Base-by-base conservation (phyloP, 306 rosid genomes). In the Fragaria nilgerrensis region DNA sequence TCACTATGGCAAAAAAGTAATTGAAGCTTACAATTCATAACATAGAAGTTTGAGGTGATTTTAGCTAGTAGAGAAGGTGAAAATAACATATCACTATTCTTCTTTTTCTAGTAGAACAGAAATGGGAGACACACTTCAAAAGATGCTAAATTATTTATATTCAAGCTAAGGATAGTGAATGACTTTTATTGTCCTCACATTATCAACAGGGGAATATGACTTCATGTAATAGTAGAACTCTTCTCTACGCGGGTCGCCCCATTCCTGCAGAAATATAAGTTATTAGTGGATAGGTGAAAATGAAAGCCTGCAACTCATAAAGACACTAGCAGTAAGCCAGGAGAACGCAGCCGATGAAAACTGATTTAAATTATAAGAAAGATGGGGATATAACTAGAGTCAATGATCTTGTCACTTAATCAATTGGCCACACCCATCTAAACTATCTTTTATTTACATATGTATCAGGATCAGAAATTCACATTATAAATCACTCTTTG, bases 231-330 rank as follows among this genome's bases (percentile, higher is more conserved):
- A 85, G 90, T 94, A 94, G 83, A 90, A 92, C 55, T 94, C 96
- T 82, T 94, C 93, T 88, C 88, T 88, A 80, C 95, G 86, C 19
- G 97, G 98, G 74, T 94, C 98, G 73, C 98, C 98, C 98, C 98
- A 94, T 83, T 94, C 97, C 98, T 94, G 91, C 86, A 84, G 25
- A 71, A 78, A 81, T 74, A 84, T 41, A 76, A 82, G 19, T 72
- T 72, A 75, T 59, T 41, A 59, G 70, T 44, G 63, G 45, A 1
- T 71, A 20, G 44, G 11, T 27, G 23, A 22, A 59, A 27, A 59
- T 25, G 50, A n/a, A 53, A 55, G 23, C 59, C 2, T 36, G 53
- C 13, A 22, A n/a, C 22, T 62, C 27, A 23, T 13, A 17, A 64
- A 9, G 29, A 50, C 5, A 62, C 7, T 27, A 64, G 47, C 13